These are phyloP conservation scores for Colletotrichum sp. DNA, from an alignment of 2,329 filamentous ascomycete species.

Conservation along the genomic window DNA sequence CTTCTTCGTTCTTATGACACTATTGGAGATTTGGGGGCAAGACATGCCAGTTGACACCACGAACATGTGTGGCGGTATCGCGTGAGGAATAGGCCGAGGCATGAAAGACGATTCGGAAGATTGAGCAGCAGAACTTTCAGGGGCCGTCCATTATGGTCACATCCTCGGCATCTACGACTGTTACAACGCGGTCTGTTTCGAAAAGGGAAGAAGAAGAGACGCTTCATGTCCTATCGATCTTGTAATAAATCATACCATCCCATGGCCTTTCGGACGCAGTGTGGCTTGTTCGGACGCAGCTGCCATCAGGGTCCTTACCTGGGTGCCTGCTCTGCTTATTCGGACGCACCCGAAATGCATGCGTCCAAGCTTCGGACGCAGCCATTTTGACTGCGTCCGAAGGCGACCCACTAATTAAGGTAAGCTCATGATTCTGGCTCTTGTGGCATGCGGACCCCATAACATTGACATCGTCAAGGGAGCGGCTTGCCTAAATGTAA, in stretches of 20 bases:
- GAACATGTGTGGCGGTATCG: background rate
- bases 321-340: too few species aligned
- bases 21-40: background rate
- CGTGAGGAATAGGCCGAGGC: background rate
- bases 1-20: background rate
- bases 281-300: too few species aligned
- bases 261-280: background rate
- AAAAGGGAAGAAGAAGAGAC: too few species aligned
- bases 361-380: background rate
- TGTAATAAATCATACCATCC: background rate
- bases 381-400: background rate
- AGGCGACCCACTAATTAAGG: background rate
- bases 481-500: background rate
- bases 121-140: background rate
- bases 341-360: too few species aligned
- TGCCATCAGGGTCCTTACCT: too few species aligned
- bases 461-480: background rate
- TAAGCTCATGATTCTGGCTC: background rate
- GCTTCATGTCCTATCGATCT: background rate
- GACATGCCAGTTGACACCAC: background rate
- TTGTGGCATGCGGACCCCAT: background rate
- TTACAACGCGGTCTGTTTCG: background rate
- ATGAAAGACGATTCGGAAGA: background rate
- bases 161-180: background rate
- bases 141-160: background rate